Evolutionary conservation across 768 basidiomycete species (phyloP).

Genomic region (Trametes elegans): DNA sequence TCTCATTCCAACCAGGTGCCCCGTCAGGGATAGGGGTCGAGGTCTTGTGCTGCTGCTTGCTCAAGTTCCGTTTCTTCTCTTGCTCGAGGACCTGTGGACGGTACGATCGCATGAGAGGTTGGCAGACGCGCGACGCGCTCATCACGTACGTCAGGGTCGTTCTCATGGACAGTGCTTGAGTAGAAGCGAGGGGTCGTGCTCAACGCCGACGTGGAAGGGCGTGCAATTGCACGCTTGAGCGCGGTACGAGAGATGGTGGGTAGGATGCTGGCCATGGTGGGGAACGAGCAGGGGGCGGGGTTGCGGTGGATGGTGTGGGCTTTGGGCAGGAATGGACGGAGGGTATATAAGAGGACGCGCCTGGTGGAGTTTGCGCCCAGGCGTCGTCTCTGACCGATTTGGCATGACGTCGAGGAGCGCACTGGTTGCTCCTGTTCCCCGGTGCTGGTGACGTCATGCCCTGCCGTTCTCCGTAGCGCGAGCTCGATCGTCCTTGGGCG

Average conservation of each 20-base stretch:
- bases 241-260: constrained; percentile 25
- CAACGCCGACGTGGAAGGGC: constrained; percentile 14
- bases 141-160: constrained; percentile 32
- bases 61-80: constrained; percentile 35
- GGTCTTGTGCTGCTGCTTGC: constrained; percentile 32
- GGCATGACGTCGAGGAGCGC: constrained; percentile 13
- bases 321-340: neutral
- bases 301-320: neutral
- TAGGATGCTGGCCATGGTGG: constrained; percentile 26
- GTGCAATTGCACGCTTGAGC: constrained; percentile 24
- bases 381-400: constrained; percentile 1
- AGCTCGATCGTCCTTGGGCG: neutral
- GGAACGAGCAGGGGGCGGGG: neutral
- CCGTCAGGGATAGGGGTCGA: constrained; percentile 31
- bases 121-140: neutral
- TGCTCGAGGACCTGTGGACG: constrained; percentile 28
- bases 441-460: neutral
- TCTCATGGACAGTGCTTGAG: constrained; percentile 34
- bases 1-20: constrained; percentile 39
- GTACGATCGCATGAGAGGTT: neutral
- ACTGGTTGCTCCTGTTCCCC: neutral
- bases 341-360: constrained; percentile 5
- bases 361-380: constrained; percentile 5
- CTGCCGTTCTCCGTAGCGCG: neutral
- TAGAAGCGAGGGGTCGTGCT: constrained; percentile 20